A percentile compares a stretch with the other conserved stretches of the same genome.
Evolutionary conservation across 1,284 basidiomycete genomes (phyloP).

Genomic region (Puccinia triticina): DNA sequence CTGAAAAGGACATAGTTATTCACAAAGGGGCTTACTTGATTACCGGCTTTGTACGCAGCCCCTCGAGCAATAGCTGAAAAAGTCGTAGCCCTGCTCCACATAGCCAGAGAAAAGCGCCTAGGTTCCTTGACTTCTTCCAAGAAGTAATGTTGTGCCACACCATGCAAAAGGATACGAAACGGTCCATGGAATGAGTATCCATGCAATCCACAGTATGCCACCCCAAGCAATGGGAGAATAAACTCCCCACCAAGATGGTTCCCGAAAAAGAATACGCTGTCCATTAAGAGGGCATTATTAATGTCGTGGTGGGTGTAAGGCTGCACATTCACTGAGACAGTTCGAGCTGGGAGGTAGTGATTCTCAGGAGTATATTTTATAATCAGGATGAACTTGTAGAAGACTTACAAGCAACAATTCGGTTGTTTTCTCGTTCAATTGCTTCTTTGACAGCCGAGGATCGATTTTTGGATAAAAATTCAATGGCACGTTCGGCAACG

Average conservation of each 20-base stretch:
- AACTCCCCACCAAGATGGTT: background rate
- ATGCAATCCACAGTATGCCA: background rate
- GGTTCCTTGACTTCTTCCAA: background rate
- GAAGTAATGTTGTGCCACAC: background rate
- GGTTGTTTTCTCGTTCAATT: background rate
- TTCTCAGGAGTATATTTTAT: no score
- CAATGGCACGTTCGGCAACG: background rate
- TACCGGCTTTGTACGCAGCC: background rate
- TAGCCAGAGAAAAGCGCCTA: background rate
- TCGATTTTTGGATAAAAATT: background rate
- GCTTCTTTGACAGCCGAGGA: background rate
- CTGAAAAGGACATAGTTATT: background rate
- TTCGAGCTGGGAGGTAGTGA: no score
- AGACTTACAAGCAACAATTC: background rate
- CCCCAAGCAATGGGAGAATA: background rate
- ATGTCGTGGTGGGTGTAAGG: background rate
- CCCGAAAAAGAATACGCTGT: background rate
- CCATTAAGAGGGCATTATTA: no score
- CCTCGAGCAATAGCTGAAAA: background rate
- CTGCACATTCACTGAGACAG: background rate
- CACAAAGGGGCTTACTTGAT: background rate
- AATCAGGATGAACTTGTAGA: no score
- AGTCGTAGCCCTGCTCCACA: background rate
- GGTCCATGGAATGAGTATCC: background rate
- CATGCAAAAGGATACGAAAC: no score